A percentile compares a stretch with the other conserved stretches of the same genome.
phyloP scores from a whole-genome alignment of 148 eudicot genomes.

The Dysphania ambrosioides region DNA sequence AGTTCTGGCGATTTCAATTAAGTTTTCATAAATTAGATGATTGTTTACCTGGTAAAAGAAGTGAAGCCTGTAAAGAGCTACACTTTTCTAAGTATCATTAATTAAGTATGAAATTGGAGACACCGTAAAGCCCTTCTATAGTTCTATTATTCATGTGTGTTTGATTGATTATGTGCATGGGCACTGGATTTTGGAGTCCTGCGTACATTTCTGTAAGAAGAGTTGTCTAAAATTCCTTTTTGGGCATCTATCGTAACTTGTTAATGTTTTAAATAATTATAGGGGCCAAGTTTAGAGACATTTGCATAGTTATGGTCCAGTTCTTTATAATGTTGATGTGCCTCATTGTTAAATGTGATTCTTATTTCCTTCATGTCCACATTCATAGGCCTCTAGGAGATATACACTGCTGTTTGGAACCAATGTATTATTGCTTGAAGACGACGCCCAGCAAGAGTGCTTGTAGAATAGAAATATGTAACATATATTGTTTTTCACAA shows the following conservation, averaged over 20 bases:
- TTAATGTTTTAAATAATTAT: no score
- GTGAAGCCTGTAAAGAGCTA: not conserved
- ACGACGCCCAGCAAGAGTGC: slow-evolving; percentile 9
- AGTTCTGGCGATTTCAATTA: no score
- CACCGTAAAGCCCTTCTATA: no score
- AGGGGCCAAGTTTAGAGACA: not conserved
- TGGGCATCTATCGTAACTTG: no score
- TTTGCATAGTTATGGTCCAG: not conserved
- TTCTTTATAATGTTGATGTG: not conserved
- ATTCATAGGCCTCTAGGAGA: slow-evolving; percentile 2
- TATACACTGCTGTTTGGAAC: slow-evolving; percentile 10
- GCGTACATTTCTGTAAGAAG: not conserved
- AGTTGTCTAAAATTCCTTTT: not conserved
- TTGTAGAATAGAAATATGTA: slow-evolving; percentile 22
- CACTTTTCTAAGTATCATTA: not conserved
- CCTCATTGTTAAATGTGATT: not conserved
- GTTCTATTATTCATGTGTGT: not conserved
- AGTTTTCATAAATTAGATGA: no score
- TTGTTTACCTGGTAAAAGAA: not conserved
- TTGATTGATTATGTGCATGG: not conserved
- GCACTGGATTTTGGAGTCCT: not conserved
- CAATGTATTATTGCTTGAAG: slow-evolving; percentile 19
- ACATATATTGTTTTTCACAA: not conserved
- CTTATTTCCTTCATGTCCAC: not conserved
- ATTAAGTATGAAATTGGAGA: not conserved